phyloP scores from a whole-genome alignment of 2,329 filamentous ascomycete genomes.

The Tetracladium maxilliforme region DNA sequence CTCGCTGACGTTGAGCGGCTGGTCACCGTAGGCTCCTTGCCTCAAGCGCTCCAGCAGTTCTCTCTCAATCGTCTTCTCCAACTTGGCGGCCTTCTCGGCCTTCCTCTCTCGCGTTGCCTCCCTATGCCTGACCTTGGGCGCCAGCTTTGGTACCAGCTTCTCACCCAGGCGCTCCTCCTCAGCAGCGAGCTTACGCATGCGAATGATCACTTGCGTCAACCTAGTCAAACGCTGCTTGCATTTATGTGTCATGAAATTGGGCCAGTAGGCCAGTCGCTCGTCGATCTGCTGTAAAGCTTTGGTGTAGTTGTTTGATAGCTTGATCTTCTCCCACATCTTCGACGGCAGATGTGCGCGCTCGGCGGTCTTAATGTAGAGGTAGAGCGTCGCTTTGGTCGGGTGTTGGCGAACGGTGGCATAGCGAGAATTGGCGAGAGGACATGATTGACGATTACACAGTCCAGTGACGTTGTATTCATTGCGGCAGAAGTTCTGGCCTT shows the following conservation, averaged over 20 bases:
- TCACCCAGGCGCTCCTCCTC: slow-evolving; percentile 86
- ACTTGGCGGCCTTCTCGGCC: slow-evolving; percentile 73
- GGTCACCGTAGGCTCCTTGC: slow-evolving; percentile 87
- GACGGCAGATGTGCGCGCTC: slow-evolving; percentile 78
- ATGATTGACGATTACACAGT: slow-evolving; percentile 75
- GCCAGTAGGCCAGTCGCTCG: slow-evolving; percentile 78
- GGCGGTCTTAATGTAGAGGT: slow-evolving; percentile 93
- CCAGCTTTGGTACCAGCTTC: slow-evolving; percentile 73
- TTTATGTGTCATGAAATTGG: slow-evolving; percentile 85
- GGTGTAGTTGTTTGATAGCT: slow-evolving; percentile 78
- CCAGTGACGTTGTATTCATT: slow-evolving; percentile 85
- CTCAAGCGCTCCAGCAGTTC: slow-evolving; percentile 84
- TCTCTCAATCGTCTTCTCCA: slow-evolving; percentile 89
- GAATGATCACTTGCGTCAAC: slow-evolving; percentile 80
- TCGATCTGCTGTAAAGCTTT: slow-evolving; percentile 83
- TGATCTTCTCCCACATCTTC: slow-evolving; percentile 90
- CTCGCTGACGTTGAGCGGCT: slow-evolving; percentile 89
- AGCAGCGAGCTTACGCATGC: slow-evolving; percentile 64
- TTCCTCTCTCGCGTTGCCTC: slow-evolving; percentile 66
- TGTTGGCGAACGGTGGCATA: slow-evolving; percentile 87
- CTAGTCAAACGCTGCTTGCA: slow-evolving; percentile 93
- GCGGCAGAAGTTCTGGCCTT: slow-evolving; percentile 84
- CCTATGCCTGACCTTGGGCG: slow-evolving; percentile 72
- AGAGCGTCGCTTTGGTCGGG: slow-evolving; percentile 66
- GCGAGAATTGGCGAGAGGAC: slow-evolving; percentile 77